phyloP scores from a whole-genome alignment of 2,329 filamentous ascomycete species.

The Ophiostoma tasmaniense region DNA sequence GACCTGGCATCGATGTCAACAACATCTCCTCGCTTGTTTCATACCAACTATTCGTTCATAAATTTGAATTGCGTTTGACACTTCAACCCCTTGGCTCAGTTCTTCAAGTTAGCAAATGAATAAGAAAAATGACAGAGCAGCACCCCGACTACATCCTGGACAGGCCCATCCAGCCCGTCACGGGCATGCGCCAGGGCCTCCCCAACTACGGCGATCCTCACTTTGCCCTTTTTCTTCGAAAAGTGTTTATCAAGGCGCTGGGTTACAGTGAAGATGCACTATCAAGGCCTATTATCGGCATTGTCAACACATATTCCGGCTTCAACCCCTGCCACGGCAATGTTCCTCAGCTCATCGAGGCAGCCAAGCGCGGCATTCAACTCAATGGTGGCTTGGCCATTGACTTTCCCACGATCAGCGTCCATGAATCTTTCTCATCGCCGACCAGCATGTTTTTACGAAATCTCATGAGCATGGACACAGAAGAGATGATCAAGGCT shows the following conservation, averaged over 20 bases:
- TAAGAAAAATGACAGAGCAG: background rate
- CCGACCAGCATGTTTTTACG: constrained; percentile 69
- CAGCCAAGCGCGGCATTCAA: constrained; percentile 59
- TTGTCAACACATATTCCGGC: constrained; percentile 63
- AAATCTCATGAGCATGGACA: constrained; percentile 73
- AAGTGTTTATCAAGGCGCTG: constrained; percentile 69
- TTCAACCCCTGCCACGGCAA: constrained; percentile 72
- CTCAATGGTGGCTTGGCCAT: constrained; percentile 58
- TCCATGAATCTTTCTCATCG: constrained; percentile 60
- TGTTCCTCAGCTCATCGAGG: constrained; percentile 61
- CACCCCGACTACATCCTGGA: constrained; percentile 57
- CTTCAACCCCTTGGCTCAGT: no score
- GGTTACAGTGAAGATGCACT: constrained; percentile 66
- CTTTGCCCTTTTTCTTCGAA: constrained; percentile 66
- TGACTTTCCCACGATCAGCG: constrained; percentile 65
- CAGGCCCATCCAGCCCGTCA: constrained; percentile 39
- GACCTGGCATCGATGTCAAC: background rate
- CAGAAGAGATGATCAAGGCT: constrained; percentile 66
- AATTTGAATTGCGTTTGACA: background rate
- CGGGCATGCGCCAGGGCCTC: constrained; percentile 51
- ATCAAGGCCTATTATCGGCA: constrained; percentile 61
- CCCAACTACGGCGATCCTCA: constrained; percentile 65
- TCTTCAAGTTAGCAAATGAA: background rate
- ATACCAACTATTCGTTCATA: background rate
- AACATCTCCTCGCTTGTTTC: background rate